A percentile compares a stretch with the other conserved stretches of the same genome.
Conservation (phyloP, 108 stramenopile genomes). For the Nannochloropsis oceanica region DNA sequence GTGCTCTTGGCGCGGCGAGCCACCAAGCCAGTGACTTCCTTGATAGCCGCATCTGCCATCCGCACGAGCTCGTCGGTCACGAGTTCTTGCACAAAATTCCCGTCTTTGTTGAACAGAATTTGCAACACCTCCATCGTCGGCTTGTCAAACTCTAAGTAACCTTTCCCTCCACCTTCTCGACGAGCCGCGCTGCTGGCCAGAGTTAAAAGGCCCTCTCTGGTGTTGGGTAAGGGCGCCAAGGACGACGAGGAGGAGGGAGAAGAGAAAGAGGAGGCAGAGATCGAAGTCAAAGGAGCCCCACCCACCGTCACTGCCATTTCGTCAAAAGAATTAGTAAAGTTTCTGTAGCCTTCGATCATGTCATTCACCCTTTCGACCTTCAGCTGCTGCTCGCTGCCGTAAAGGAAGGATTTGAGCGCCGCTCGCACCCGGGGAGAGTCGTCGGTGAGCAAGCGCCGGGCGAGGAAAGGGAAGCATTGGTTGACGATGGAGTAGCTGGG, state of each 20-base stretch:
- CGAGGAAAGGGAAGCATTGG: slow-evolving; percentile 81
- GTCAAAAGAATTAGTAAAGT: slow-evolving; percentile 12
- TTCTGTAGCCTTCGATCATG: slow-evolving; percentile 23
- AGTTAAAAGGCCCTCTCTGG: slow-evolving; percentile 3
- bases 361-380: slow-evolving; percentile 20
- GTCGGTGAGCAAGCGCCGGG: slow-evolving; percentile 73
- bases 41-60: slow-evolving; percentile 25
- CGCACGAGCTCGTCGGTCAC: slow-evolving; percentile 31
- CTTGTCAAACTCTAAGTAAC: background rate
- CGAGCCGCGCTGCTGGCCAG: background rate
- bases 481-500: slow-evolving; percentile 79
- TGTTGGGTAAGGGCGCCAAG: background rate
- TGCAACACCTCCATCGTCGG: slow-evolving; percentile 20
- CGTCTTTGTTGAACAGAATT: slow-evolving; percentile 26
- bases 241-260: background rate
- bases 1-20: background rate
- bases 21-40: slow-evolving; percentile 7
- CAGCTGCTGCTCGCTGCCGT: slow-evolving; percentile 50
- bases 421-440: slow-evolving; percentile 57
- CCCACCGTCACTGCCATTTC: background rate
- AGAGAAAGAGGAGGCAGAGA: background rate
- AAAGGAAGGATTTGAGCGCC: slow-evolving; percentile 74
- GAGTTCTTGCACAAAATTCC: slow-evolving; percentile 32
- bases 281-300: background rate
- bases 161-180: background rate